Evolutionary conservation across 2,329 filamentous ascomycete species (phyloP), one percentile per base, ranked within the genome.

Genomic region (Calonectria fujianensis): DNA sequence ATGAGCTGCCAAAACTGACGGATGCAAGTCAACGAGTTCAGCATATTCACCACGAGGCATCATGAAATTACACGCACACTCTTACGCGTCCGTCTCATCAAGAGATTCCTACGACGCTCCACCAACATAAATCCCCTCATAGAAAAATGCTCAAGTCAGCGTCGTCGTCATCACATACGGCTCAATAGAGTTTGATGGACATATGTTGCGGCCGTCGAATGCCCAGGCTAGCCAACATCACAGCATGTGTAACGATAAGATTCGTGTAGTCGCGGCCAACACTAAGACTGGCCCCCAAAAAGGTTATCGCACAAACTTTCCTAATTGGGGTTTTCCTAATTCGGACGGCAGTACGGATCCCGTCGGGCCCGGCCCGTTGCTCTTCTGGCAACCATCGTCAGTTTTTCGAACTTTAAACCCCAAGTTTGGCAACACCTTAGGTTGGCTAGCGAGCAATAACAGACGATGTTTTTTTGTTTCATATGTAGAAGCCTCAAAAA

Each of bases 361-460:
- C 50, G 50, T 31, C 50, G 50, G 50, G 24, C 4, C 50, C 20
- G 20, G n/a, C 45, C 45, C n/a, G 45, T 24, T 48, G 45, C 8
- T n/a, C 20, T 24, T 4, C 11, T 45, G 41, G 41, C 41, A 13
- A 51, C 50, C 4, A 31, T 52, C 50, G 50, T 31, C 13, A 29
- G 50, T 18, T 52, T 31, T 52, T 52, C 18, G n/a, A 52, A 52
- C 50, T 52, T 27, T 52, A 52, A 52, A 31, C 13, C 50, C 24
- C 50, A 8, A 31, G 4, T 29, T 52, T 16, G 48, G 48, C 48
- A 51, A 51, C 3, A 51, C 2, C 6, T 16, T 14, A 16, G 2
- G 27, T 13, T 1, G 9, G 13, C 24, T 18, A 52, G 27, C 13
- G 11, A 29, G 50, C 11, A 52, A 52, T 31, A 52, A 52, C 50